Evolutionary conservation across 2,329 filamentous ascomycete genomes (phyloP), one percentile per base, ranked within the genome.

Genomic region (Pseudogymnoascus sp.): DNA sequence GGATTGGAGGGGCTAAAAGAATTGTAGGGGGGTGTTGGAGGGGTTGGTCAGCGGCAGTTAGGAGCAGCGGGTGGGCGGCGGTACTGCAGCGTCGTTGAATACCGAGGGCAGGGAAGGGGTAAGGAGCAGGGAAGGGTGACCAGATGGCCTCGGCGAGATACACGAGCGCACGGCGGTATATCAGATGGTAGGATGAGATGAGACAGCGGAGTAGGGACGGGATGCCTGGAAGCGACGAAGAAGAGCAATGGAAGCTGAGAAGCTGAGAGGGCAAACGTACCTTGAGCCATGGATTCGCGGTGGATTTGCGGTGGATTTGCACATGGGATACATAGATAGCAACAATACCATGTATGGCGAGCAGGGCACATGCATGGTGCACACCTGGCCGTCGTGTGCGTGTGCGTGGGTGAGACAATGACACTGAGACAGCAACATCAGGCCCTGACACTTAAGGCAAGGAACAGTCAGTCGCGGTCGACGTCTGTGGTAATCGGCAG

Each of bases 151-250:
- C 45, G 45, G 45, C n/a, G 45, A 55, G 27, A 55, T 55, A 55
- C n/a, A 15, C 27, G n/a, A 33, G 45, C n/a, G 29, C 45, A 33
- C 45, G n/a, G 45, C 27, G n/a, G 45, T 55, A 55, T 55, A 55
- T 55, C 45, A 55, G 45, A 55, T 55, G n/a, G 45, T 33, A 55
- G n/a, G n/a, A 55, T 55, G 27, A 5, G 45, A 55, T 55, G 45
- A 55, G 29, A 55, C 45, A 33, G 45, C 27, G 27, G 6, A 6
- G 25, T 29, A 48, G 13, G 42, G 42, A 18, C 18, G 18, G 2
- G 12, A n/a, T 33, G 45, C 8, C n/a, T 33, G 29, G 45, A 55
- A 55, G 45, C 45, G 45, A 55, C 1, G 45, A 8, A 55, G 8
- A 5, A 21, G 25, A 45, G 40, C 1, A 18, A 13, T 25, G 2